A percentile compares a stretch with the other conserved stretches of the same genome.
phyloP scores from a whole-genome alignment of 495 filamentous ascomycete genomes.

The Aspergillus mulundensis region DNA sequence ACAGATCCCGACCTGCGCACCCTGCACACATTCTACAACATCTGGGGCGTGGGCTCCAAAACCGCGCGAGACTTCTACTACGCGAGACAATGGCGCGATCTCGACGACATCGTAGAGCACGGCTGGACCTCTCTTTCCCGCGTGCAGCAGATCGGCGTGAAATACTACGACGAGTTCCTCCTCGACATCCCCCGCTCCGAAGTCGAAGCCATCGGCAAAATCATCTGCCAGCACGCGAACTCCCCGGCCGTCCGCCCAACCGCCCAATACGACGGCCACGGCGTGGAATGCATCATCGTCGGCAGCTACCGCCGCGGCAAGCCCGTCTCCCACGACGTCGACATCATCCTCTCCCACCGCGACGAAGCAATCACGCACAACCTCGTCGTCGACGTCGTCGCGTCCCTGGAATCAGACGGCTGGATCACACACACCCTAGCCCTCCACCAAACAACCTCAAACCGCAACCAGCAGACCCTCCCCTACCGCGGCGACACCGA shows the following conservation, averaged over 20 bases:
- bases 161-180: conserved; percentile 86
- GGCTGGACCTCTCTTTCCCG: conserved; percentile 73
- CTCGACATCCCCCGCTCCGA: conserved; percentile 67
- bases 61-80: conserved; percentile 84
- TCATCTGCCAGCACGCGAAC: conserved; percentile 60
- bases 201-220: conserved; percentile 62
- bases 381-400: conserved; percentile 65
- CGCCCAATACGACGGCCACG: conserved; percentile 23
- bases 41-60: conserved; percentile 86
- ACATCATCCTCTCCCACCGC: conserved; percentile 78
- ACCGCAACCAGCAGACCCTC: conserved; percentile 66
- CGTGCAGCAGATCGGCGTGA: conserved; percentile 92
- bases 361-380: conserved; percentile 60
- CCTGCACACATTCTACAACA: conserved; percentile 67
- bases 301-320: conserved; percentile 89
- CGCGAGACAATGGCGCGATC: conserved; percentile 63
- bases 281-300: conserved; percentile 69
- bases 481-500: conserved; percentile 43
- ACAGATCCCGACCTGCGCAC: conserved; percentile 58
- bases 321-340: conserved; percentile 69
- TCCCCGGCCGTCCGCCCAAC: conserved; percentile 31
- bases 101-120: conserved; percentile 81
- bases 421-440: conserved; percentile 83
- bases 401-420: conserved; percentile 58
- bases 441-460: conserved; percentile 59